These are phyloP conservation scores for Acorus calamus DNA, from an alignment of 106 monocot species.

Conservation along the genomic window DNA sequence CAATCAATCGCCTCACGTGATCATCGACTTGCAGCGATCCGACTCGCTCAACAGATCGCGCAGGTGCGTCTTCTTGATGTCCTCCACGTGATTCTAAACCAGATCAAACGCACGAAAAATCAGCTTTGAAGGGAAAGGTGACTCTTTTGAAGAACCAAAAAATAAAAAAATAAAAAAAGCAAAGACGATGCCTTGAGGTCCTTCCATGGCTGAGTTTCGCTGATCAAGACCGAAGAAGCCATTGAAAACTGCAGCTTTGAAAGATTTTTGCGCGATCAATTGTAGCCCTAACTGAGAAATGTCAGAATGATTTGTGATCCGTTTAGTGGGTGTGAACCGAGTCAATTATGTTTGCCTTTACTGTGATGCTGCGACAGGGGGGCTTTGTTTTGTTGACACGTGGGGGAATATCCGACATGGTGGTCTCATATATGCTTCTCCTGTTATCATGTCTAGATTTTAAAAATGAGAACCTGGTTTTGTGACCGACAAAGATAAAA, in stretches of 20 bases:
- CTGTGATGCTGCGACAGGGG: too few species aligned
- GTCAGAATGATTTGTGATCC: too few species aligned
- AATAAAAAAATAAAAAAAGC: not conserved
- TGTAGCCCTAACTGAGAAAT: too few species aligned
- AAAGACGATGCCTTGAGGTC: conserved; percentile 50
- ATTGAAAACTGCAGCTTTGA: conserved; percentile 11
- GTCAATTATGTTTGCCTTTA: too few species aligned
- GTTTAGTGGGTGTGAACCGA: too few species aligned
- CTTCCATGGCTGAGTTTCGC: conserved; percentile 72
- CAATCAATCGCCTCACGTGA: conserved; percentile 37
- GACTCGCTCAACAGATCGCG: conserved; percentile 64
- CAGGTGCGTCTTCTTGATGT: conserved; percentile 68
- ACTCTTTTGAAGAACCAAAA: not conserved
- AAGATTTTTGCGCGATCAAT: too few species aligned
- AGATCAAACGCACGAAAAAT: not conserved
- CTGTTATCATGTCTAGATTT: too few species aligned
- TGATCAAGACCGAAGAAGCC: conserved; percentile 63
- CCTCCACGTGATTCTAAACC: conserved; percentile 52
- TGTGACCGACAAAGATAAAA: too few species aligned
- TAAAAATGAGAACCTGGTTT: too few species aligned
- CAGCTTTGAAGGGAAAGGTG: not conserved
- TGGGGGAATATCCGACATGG: too few species aligned
- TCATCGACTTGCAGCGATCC: conserved; percentile 90
- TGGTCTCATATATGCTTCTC: too few species aligned
- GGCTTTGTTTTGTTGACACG: too few species aligned